phyloP scores from a whole-genome alignment of 441 rosid genomes.

The Kokia cookei region DNA sequence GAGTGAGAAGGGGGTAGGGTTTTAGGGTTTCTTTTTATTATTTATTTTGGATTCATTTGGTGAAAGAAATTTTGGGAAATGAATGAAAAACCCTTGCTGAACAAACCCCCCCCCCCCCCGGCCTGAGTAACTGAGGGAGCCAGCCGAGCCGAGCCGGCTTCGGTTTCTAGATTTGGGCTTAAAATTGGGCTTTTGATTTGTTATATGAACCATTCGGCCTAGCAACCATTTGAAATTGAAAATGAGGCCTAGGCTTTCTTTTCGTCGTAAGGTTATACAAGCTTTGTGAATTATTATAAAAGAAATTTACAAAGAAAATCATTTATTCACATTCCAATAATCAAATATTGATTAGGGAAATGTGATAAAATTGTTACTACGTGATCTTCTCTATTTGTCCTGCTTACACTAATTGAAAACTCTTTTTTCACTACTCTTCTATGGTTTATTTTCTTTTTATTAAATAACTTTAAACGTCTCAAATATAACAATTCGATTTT shows the following conservation, averaged over 20 bases:
- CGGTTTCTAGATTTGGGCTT: background rate
- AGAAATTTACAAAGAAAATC: too few relatives aligned
- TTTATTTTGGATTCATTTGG: background rate
- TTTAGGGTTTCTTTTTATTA: background rate
- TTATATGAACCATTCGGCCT: background rate
- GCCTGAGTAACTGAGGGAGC: background rate
- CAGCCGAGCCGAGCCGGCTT: background rate
- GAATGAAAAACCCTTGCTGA: background rate
- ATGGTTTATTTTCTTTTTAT: too few relatives aligned
- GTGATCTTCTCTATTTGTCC: rapidly evolving
- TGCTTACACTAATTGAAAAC: too few relatives aligned
- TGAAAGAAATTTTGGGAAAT: background rate
- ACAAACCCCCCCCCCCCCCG: too few relatives aligned
- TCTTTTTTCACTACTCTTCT: too few relatives aligned
- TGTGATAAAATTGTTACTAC: too few relatives aligned
- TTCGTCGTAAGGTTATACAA: too few relatives aligned
- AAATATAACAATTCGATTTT: too few relatives aligned
- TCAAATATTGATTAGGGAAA: too few relatives aligned
- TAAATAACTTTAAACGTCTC: too few relatives aligned
- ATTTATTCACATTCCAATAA: too few relatives aligned
- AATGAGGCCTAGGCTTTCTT: background rate
- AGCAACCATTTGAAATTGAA: background rate
- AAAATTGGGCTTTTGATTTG: background rate
- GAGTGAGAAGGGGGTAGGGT: background rate
- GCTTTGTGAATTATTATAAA: too few relatives aligned